Base-by-base conservation (phyloP, 768 basidiomycete genomes). In the Scleroderma citrinum region DNA sequence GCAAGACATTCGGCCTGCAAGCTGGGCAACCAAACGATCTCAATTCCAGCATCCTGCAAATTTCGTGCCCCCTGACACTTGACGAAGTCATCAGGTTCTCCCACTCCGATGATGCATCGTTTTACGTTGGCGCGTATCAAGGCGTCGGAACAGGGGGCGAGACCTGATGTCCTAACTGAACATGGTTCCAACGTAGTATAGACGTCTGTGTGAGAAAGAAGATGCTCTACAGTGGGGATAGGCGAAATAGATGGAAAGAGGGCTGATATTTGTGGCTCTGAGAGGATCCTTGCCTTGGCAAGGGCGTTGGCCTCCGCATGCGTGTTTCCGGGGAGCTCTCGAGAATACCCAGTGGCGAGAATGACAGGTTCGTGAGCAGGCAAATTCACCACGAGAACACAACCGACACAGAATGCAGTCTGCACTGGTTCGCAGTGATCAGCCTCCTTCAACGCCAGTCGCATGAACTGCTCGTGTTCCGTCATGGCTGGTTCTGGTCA, bases 171-270 rank as follows among this genome's bases (percentile, higher is more conserved):
- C 50, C 96, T 75, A 30, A 88, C 67, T 5, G 92, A 95, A 63
- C 96, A 99, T 10, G 95, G 96, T 62, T 99, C 96, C 74, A 99
- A 79, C 0, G 96, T 98, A 1, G 94, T 95, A 62, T 96, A 98
- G 37, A 88, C 83, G 63, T 92, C 87, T 20, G 74, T 73, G 17
- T 69, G 52, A 36, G 87, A 66, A 23, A 94, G 59, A 13, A 80
- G 70, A 47, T 77, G 70, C 39, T 79, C 51, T 35, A 64, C 58
- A 20, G 69, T 48, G 1, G 70, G 63, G 11, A 68, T 52, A 1
- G 66, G 51, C 6, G 56, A 52, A 10, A 62, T 50, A 4, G 59
- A 56, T 2, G 78, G 70, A 37, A 82, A 73, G 31, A 78, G 61
- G 12, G 69, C 53, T 13, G 71, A 60, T 35, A 87, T 62, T 37